Percentiles rank a stretch among this genome's conserved stretches.
phyloP scores from a whole-genome alignment of 495 filamentous ascomycete genomes.

The Penicillium samsonianum region DNA sequence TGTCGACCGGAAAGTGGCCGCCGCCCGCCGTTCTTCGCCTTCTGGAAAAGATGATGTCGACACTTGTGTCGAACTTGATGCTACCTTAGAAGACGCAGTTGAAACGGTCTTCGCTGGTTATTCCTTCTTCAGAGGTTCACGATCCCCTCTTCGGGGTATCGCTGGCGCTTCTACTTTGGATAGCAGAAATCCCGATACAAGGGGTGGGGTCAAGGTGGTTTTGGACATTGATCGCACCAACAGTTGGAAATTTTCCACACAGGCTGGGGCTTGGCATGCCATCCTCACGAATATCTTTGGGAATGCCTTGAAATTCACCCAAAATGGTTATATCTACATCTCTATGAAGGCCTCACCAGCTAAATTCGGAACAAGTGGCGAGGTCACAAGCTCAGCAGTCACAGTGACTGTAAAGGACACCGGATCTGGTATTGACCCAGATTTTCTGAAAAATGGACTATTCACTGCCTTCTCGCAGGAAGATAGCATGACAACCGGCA shows the following conservation, averaged over 20 bases:
- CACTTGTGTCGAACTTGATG: slow-evolving; percentile 35
- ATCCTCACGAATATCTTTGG: slow-evolving; percentile 40
- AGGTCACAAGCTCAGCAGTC: slow-evolving; percentile 13
- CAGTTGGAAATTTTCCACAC: slow-evolving; percentile 17
- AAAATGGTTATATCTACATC: slow-evolving; percentile 26
- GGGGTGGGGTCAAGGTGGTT: slow-evolving; percentile 41
- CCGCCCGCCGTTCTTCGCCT: not conserved
- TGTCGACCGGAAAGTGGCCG: not conserved
- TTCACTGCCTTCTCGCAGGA: slow-evolving; percentile 72
- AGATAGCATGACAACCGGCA: slow-evolving; percentile 59
- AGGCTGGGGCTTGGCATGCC: slow-evolving; percentile 21
- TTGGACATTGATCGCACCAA: slow-evolving; percentile 47
- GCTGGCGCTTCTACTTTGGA: not conserved
- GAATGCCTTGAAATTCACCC: slow-evolving; percentile 41
- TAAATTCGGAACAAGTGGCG: not conserved
- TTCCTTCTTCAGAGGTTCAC: slow-evolving; percentile 14
- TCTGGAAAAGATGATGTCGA: slow-evolving; percentile 8
- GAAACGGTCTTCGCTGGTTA: slow-evolving; percentile 56
- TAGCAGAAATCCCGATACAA: not conserved
- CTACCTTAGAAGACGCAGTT: slow-evolving; percentile 54
- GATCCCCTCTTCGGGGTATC: slow-evolving; percentile 4
- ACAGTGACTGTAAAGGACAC: slow-evolving; percentile 57
- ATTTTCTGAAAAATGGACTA: slow-evolving; percentile 61
- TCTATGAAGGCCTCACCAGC: slow-evolving; percentile 20
- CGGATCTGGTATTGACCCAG: slow-evolving; percentile 62